Evolutionary conservation across 495 filamentous ascomycete species (phyloP).

Genomic region (Daldinia bambusicola): DNA sequence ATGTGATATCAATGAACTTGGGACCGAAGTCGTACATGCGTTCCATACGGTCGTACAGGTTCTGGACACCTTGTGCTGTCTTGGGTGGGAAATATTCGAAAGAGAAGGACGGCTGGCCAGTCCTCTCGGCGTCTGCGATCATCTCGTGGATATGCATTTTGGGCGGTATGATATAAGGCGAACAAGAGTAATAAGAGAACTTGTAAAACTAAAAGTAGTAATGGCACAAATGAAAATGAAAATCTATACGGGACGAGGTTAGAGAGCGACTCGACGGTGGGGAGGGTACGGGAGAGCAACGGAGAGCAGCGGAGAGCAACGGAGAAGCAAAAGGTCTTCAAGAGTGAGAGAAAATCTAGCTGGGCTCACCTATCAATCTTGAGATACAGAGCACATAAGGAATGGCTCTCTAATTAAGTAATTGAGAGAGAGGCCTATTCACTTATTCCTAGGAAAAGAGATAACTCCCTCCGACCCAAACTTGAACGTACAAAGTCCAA

Average conservation of each 20-base stretch:
- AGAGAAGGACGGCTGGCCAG: conserved; percentile 86
- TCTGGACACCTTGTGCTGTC: conserved; percentile 98
- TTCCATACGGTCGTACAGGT: conserved; percentile 99
- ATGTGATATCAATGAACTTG: conserved; percentile 97
- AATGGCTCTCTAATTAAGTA: conserved; percentile 8
- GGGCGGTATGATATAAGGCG: conserved; percentile 22
- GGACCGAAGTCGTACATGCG: conserved; percentile 96
- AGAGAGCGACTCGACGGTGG: neutral
- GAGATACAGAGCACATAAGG: conserved; percentile 14
- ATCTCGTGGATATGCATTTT: conserved; percentile 90
- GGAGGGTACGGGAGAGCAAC: neutral
- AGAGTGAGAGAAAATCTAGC: conserved; percentile 14
- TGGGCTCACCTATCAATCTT: conserved; percentile 38
- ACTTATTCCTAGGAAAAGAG: conserved; percentile 4
- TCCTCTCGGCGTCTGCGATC: conserved; percentile 80
- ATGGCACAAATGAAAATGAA: conserved; percentile 21
- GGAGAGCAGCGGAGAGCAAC: neutral
- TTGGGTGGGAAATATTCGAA: conserved; percentile 99
- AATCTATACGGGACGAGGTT: conserved; percentile 8
- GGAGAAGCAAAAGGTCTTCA: neutral
- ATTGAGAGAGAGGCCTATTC: conserved; percentile 22
- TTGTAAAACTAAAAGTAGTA: neutral
- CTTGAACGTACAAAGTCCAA: conserved; percentile 5
- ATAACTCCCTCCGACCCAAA: conserved; percentile 20
- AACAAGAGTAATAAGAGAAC: neutral